Base-by-base conservation (phyloP, 352 stramenopile species). In the Pythium graminicola region DNA sequence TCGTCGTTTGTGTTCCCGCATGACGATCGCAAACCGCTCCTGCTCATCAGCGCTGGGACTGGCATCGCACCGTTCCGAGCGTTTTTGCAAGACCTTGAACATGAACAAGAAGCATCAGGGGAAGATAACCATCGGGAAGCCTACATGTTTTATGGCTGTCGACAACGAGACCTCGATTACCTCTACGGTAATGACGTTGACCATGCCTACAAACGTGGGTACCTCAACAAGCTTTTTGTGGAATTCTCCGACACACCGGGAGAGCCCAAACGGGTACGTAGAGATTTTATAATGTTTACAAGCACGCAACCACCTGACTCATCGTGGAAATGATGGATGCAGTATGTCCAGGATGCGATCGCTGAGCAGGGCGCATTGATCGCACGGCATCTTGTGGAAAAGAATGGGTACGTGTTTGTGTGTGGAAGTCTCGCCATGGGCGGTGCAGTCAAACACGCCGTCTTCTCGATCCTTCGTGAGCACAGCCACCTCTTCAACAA, bases 51-150 rank as follows among this genome's bases (percentile, higher is more conserved):
- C 38, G 73, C 79, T 2, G 83, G 83, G 20, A 91, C 83, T 11
- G 83, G 83, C 43, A 86, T 93, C 38, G 83, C 83, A 20, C 83
- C 83, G 17, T 93, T 93, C 57, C 73, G 83, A 20, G 83, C 81
- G 7, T 86, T 93, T 33, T 27, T 90, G 6, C 80, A 93, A 50
- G 76, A 89, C 26, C 66, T 85, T 19, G 62, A 84, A 61, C 74
- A 86, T 50, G 76, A 89, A 61, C 50, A 65, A 13, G 57, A 65
- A 24, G 40, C 29, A 2, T 62, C 59, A 1, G 22, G 22, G 22
- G 54, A 46, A 32, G 17, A 31, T 3, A 62, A 67, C 17, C 67
- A 68, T 32, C 70, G 74, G 41, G 47, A 70, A 46, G 73, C 81
- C 6, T 86, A 89, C 39, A 48, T 93, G 20, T 93, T 89, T 45